Evolutionary conservation across 129 eudicot genomes (phyloP), one percentile per base, ranked within the genome.

Genomic region (Tagetes patula): DNA sequence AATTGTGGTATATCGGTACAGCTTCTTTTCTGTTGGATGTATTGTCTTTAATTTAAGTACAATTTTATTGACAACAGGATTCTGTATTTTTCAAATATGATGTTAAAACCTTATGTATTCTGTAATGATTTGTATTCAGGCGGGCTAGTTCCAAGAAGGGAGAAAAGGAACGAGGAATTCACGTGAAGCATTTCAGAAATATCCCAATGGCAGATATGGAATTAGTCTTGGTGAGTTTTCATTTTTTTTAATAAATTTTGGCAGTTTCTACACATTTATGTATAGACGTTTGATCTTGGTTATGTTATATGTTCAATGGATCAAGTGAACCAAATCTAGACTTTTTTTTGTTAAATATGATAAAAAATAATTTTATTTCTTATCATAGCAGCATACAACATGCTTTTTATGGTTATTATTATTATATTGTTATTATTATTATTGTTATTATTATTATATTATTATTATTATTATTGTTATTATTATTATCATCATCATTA

Each of bases 181-280:
- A 74, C 64, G 96, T 92, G 82, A 92, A 92, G 86, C 96, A 92
- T 87, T 92, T 89, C 75, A 92, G 75, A 81, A 82, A 87, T 73
- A 92, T 92, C 72, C 98, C 98, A 30, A 92, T 92, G 98, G 98
- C 98, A 71, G 98, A 92, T 82, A 80, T 92, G 98, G 98, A 92
- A 86, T 81, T 92, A 69, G 98, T 92, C 81, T 84, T 92, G 10
- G 96, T 92, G 73, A 56, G 93, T 86, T 33, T 72, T 76, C 47
- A 42, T 33, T 75, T 40, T 86, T 33, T 72, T 76, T 41, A 42
- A 20, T 75, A 34, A 39, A 40, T 13, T 41, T 41, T 32, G 70
- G 36, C 70, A 65, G 10, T 40, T 65, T 41, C 5, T 49, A 42
- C 52, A 30, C 49, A 42, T 41, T 5, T 10, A 7, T 2, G 6